Evolutionary conservation across 2,329 filamentous ascomycete genomes (phyloP).

Genomic region (Fusarium sp.): DNA sequence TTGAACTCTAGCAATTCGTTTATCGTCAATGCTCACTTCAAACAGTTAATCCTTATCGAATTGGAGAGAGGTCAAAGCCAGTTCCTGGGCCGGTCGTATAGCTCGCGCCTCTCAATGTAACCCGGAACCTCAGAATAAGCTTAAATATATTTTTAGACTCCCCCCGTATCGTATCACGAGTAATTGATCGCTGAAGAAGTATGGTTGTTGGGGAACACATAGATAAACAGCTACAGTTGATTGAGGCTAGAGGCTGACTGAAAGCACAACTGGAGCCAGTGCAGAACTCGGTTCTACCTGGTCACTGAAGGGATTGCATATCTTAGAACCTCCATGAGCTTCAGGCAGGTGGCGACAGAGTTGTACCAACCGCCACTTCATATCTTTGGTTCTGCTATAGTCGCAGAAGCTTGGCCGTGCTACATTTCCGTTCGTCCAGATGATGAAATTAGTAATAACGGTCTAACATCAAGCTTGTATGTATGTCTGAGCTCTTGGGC

Average conservation of each 20-base stretch:
- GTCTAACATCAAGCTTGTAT: no score
- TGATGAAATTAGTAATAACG: no score
- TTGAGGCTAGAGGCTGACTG: not conserved
- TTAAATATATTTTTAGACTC: not conserved
- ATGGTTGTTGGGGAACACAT: not conserved
- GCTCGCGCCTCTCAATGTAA: fast-evolving
- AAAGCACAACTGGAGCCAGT: not conserved
- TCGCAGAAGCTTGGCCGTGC: not conserved
- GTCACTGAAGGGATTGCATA: not conserved
- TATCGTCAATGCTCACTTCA: no score
- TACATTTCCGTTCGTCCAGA: not conserved
- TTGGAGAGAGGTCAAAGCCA: no score
- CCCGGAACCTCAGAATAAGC: not conserved
- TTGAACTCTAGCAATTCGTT: no score
- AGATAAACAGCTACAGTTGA: no score
- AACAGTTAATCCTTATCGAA: no score
- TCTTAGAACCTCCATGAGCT: no score
- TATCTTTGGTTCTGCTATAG: no score
- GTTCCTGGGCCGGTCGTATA: not conserved
- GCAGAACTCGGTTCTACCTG: not conserved
- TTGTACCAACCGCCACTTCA: no score
- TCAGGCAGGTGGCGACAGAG: no score
- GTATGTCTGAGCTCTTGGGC: not conserved
- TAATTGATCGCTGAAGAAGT: not conserved
- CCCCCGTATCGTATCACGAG: fast-evolving